Conservation (phyloP, 371 early-diverging fungal species). For the Rhizopus delemar region DNA sequence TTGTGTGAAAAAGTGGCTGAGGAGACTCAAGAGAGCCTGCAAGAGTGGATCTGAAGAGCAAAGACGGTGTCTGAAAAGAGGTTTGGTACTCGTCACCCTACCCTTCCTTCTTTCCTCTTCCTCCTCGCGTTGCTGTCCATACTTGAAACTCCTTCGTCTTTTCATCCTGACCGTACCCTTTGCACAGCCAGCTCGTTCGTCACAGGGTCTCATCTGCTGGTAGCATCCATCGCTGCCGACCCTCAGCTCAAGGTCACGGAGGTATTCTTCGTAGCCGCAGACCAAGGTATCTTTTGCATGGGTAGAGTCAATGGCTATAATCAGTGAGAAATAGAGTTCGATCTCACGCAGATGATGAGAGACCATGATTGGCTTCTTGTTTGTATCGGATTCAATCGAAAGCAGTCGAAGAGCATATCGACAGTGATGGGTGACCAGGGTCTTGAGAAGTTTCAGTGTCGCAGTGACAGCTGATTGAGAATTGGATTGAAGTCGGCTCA, state of each 20-base stretch:
- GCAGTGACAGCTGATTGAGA: conserved; percentile 79
- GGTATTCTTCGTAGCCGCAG: conserved; percentile 76
- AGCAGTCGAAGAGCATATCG: conserved; percentile 72
- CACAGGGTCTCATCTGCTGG: conserved; percentile 42
- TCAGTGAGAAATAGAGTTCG: conserved; percentile 70
- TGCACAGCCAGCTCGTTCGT: conserved; percentile 20
- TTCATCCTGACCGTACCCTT: conserved; percentile 37
- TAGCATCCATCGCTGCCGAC: conserved; percentile 68
- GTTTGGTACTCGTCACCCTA: background rate
- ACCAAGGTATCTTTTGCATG: conserved; percentile 57
- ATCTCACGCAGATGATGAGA: conserved; percentile 70
- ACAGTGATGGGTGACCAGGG: conserved; percentile 76
- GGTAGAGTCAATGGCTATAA: conserved; percentile 58
- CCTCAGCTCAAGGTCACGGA: conserved; percentile 71
- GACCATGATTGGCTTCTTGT: conserved; percentile 40
- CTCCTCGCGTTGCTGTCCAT: conserved; percentile 53
- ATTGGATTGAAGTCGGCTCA: conserved; percentile 71
- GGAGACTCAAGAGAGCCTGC: conserved; percentile 61
- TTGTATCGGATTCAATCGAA: conserved; percentile 60
- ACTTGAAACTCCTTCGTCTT: conserved; percentile 62
- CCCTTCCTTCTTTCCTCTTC: conserved; percentile 1
- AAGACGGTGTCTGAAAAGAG: conserved; percentile 46
- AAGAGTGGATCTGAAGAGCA: conserved; percentile 65
- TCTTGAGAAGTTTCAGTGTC: conserved; percentile 78
- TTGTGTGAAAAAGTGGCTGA: conserved; percentile 83